Evolutionary conservation across 2,329 filamentous ascomycete species (phyloP).

Genomic region (Aspergillus sp.): DNA sequence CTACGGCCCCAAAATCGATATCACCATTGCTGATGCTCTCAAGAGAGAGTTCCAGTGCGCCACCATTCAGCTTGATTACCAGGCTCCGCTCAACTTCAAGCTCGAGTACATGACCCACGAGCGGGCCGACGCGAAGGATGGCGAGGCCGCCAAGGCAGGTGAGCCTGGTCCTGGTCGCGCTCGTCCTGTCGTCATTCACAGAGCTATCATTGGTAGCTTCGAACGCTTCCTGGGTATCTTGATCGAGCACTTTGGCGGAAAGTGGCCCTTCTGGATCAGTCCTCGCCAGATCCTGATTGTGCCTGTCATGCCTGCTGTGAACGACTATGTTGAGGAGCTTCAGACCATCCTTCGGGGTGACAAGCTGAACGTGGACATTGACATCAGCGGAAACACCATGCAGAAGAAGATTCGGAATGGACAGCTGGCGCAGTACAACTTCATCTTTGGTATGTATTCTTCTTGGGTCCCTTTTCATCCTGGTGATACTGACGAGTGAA

Average conservation of each 20-base stretch:
- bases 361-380: slow-evolving; percentile 49
- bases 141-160: slow-evolving; percentile 36
- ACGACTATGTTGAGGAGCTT: slow-evolving; percentile 50
- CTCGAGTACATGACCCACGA: slow-evolving; percentile 81
- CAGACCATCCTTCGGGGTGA: slow-evolving; percentile 45
- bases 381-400: slow-evolving; percentile 50
- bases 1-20: slow-evolving; percentile 98
- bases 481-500: slow-evolving; percentile 15
- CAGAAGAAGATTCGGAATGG: slow-evolving; percentile 53
- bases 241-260: slow-evolving; percentile 52
- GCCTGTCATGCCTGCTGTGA: slow-evolving; percentile 49
- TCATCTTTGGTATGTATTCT: slow-evolving; percentile 47
- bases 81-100: slow-evolving; percentile 80
- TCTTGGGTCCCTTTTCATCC: neutral
- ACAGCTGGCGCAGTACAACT: slow-evolving; percentile 51
- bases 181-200: slow-evolving; percentile 52
- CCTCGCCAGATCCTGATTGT: slow-evolving; percentile 52
- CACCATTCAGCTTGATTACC: slow-evolving; percentile 92
- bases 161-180: slow-evolving; percentile 43
- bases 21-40: slow-evolving; percentile 86
- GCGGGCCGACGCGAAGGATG: slow-evolving; percentile 40
- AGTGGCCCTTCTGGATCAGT: slow-evolving; percentile 55
- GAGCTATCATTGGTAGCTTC: slow-evolving; percentile 51
- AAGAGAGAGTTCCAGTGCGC: slow-evolving; percentile 84
- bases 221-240: slow-evolving; percentile 53